Evolutionary conservation across 228 moss, liverwort and hornwort species (phyloP).

Genomic region (Sphagnum magellanicum): DNA sequence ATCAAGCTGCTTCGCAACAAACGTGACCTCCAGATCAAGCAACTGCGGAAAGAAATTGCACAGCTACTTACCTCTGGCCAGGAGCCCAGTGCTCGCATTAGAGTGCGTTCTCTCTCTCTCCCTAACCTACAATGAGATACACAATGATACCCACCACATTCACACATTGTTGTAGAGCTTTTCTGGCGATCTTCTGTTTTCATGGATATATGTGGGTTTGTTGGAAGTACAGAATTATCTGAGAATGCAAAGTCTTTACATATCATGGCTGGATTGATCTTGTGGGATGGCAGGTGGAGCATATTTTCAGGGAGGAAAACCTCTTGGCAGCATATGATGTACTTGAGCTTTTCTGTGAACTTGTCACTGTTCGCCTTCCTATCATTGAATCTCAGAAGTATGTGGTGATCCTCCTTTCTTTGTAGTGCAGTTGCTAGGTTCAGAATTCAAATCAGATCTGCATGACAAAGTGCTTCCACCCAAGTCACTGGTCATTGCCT

Average conservation of each 20-base stretch:
- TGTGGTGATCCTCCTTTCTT: slow-evolving; percentile 4
- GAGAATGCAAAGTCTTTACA: too few relatives aligned
- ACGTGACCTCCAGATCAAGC: slow-evolving; percentile 90
- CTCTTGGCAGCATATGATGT: slow-evolving; percentile 87
- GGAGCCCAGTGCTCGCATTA: slow-evolving; percentile 97
- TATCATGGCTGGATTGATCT: too few relatives aligned
- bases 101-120: slow-evolving; percentile 26
- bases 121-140: neutral
- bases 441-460: too few relatives aligned
- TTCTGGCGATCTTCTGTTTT: too few relatives aligned
- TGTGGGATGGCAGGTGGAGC: slow-evolving; percentile 50
- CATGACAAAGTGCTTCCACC: too few relatives aligned
- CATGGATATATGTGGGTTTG: too few relatives aligned
- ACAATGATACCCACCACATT: too few relatives aligned
- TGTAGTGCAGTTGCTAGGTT: too few relatives aligned
- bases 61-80: slow-evolving; percentile 79
- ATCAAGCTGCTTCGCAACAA: slow-evolving; percentile 98
- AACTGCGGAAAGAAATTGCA: slow-evolving; percentile 91
- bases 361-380: slow-evolving; percentile 77
- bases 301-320: slow-evolving; percentile 77
- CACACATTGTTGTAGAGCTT: too few relatives aligned
- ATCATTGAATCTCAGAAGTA: slow-evolving; percentile 89
- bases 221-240: too few relatives aligned
- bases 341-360: slow-evolving; percentile 84
- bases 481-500: too few relatives aligned